Evolutionary conservation across 768 basidiomycete genomes (phyloP), one percentile per base, ranked within the genome.

Genomic region (Boletus pseudo-olivaceus): DNA sequence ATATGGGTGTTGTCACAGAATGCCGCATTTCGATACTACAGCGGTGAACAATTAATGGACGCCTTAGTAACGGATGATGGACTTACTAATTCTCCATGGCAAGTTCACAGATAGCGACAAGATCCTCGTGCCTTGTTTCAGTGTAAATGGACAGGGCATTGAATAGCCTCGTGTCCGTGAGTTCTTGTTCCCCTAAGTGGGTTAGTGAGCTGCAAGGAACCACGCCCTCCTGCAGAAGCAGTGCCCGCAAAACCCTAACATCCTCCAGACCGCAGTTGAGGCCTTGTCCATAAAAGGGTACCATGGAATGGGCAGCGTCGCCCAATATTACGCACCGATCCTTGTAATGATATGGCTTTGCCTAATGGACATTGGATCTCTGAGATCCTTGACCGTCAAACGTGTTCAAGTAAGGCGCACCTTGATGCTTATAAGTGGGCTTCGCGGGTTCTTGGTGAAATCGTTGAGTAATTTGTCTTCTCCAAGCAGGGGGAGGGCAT

Each of bases 241-340:
- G 73, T 30, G 82, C 78, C 55, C 85, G 82, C 60, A 99, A 79
- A 49, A 98, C 83, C 61, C 97, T 84, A 62, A 98, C 94, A 71
- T 99, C 96, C 74, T 99, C 96, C 49, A 99, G 81, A 15, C 96
- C 96, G 67, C 95, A 97, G 67, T 99, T 99, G 62, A 98, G 80
- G 39, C 96, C 96, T 78, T 99, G 96, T 40, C 96, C 90, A 69
- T 90, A 94, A 75, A 94, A 95, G 58, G 96, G 95, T n/a, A 95
- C 94, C 94, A 98, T 98, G 40, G 93, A 89, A 72, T 99, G 96
- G 11, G 93, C 92, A 38, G 96, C 88, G 72, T 99, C 96, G 51
- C 96, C 96, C 47, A 99, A 73, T 51, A 98, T 81, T 37, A 98
- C 79, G 58, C 78, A 92, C 62, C 90, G 81, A 74, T 93, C 91